Evolutionary conservation across 73 alveolate species (phyloP).

Genomic region (Paramecium sexaurelia): DNA sequence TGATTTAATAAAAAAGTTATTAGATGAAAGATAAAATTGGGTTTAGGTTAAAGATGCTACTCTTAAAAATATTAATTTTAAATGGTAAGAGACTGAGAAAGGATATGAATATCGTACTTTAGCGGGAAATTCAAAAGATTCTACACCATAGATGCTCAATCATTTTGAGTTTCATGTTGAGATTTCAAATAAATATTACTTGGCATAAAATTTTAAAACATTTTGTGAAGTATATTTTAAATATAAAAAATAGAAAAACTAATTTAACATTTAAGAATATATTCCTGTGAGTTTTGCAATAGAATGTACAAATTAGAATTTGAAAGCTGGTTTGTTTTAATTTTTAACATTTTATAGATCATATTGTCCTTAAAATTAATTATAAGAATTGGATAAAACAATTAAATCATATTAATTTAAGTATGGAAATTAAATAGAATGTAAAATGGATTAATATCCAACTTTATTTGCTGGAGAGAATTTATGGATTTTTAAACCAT

Average conservation of each 20-base stretch:
- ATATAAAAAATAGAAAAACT: background rate
- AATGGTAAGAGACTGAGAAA: slow-evolving; percentile 65
- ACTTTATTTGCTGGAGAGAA: slow-evolving; percentile 77
- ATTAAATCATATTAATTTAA: background rate
- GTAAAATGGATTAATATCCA: background rate
- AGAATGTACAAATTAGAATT: slow-evolving; percentile 11
- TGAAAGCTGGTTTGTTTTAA: background rate
- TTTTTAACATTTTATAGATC: background rate
- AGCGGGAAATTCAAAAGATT: slow-evolving; percentile 58
- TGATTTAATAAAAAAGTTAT: slow-evolving; percentile 10
- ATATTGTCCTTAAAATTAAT: background rate
- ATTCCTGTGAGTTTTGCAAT: slow-evolving; percentile 64
- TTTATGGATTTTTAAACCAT: slow-evolving; percentile 82
- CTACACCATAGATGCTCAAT: background rate
- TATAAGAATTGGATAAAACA: slow-evolving; percentile 39
- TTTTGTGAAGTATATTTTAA: slow-evolving; percentile 14
- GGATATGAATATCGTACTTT: slow-evolving; percentile 77
- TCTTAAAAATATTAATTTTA: background rate
- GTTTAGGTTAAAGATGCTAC: slow-evolving; percentile 1
- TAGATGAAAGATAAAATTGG: slow-evolving; percentile 27
- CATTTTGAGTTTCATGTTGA: slow-evolving; percentile 68
- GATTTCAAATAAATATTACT: slow-evolving; percentile 39
- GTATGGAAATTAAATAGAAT: background rate
- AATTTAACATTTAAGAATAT: background rate
- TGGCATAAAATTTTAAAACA: slow-evolving; percentile 11